Base-by-base conservation (phyloP, 2,329 filamentous ascomycete species). In the Sporothrix schenckii region DNA sequence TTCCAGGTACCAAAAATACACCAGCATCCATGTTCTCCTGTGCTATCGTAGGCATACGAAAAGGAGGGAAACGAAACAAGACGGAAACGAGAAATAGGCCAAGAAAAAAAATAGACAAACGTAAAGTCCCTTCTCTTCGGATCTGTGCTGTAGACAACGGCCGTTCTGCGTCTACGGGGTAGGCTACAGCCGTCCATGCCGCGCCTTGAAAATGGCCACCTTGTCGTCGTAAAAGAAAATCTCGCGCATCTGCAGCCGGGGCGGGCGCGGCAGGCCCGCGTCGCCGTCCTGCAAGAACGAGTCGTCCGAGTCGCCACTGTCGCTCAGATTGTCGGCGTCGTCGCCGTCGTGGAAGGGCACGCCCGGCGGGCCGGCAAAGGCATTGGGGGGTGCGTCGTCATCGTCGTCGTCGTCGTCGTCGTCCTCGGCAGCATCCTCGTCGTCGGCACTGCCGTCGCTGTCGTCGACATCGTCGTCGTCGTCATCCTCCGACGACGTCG, bases 141-240 rank as follows among this genome's bases (percentile, higher is more conserved):
- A 30, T 30, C 27, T 34, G 34, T 34, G 6, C 34, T 9, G 34
- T 34, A 34, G 34, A 34, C 34, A 34, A 34, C 34, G 7, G 19
- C 7, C 6, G 16, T 16, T 50, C 1, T 4, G 19, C 49, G 49
- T 52, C 34, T 9, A 34, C 34, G 6, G 34, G 34, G 4, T 34
- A 34, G 34, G 34, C 58, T 76, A 85, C 70, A 84, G 76, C 75
- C 77, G 79, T 21, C 86, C 88, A 79, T 92, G 89, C 72, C 92
- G 86, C 44, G 91, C 90, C 78, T 90, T 91, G 81, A 94, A 94
- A 71, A 94, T 89, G 39, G 90, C 88, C 68, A 93, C 88, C 79
- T 92, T 92, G 77, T 94, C 92, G 77, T 94, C 92, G 76, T 93
- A 94, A 79, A 93, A 94, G 73, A 94, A 79, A 73, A 95, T 94